phyloP scores from a whole-genome alignment of 192 early-diverging fungal genomes.

The Phlyctochytrium bullatum region DNA sequence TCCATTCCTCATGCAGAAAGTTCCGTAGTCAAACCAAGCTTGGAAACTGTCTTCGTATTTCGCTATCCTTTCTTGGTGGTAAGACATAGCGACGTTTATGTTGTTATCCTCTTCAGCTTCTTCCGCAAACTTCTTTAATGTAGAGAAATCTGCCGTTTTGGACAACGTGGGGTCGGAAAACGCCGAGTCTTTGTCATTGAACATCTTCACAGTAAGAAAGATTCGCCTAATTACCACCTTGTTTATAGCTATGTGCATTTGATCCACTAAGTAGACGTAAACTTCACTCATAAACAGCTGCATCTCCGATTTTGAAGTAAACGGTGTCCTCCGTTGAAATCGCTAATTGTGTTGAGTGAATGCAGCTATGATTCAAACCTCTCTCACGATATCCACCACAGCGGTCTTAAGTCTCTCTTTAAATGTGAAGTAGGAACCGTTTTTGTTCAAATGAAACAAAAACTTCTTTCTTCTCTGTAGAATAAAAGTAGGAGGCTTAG shows the following conservation, averaged over 20 bases:
- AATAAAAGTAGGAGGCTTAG: too few relatives aligned
- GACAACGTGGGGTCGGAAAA: conserved; percentile 33
- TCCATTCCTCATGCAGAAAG: conserved; percentile 48
- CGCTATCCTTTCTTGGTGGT: conserved; percentile 55
- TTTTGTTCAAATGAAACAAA: conserved; percentile 59
- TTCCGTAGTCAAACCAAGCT: conserved; percentile 63
- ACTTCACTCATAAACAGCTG: conserved; percentile 59
- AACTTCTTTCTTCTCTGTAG: conserved; percentile 50
- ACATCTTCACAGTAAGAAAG: conserved; percentile 30
- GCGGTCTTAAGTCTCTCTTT: conserved; percentile 58
- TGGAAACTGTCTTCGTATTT: conserved; percentile 56
- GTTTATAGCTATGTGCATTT: conserved; percentile 54
- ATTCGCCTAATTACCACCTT: conserved; percentile 18
- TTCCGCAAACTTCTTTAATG: conserved; percentile 52
- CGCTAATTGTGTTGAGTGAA: conserved; percentile 25
- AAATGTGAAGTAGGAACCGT: conserved; percentile 56
- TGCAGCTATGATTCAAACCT: conserved; percentile 27
- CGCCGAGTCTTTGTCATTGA: conserved; percentile 30
- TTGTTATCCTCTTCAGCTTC: conserved; percentile 44
- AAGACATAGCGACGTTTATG: conserved; percentile 33
- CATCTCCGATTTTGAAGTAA: conserved; percentile 47
- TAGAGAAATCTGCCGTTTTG: conserved; percentile 41
- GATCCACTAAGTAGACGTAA: conserved; percentile 56
- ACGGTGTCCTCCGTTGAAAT: conserved; percentile 50
- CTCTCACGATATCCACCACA: conserved; percentile 56